phyloP scores from a whole-genome alignment of 78 protist genomes.

The Planoprotostelium fungivorum region DNA sequence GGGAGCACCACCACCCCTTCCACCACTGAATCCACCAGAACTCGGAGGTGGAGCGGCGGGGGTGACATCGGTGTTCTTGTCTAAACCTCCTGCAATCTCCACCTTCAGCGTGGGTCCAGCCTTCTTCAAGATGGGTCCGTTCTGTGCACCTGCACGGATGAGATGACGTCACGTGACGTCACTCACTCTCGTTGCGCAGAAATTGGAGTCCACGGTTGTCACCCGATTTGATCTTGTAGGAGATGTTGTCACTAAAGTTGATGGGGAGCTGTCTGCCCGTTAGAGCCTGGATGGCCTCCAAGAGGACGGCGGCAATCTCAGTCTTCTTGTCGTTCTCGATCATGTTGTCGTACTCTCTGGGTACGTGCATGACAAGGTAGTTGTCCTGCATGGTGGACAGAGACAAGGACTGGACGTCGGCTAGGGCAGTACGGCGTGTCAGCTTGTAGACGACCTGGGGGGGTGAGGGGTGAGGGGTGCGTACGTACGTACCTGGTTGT shows the following conservation, averaged over 20 bases:
- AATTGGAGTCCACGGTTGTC: conserved; percentile 39
- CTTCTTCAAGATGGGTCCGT: conserved; percentile 27
- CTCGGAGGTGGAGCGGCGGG: background rate
- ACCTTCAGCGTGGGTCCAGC: conserved; percentile 48
- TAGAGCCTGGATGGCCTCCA: conserved; percentile 35
- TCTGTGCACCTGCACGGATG: conserved; percentile 1
- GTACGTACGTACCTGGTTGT: conserved; percentile 20
- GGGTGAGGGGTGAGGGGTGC: background rate
- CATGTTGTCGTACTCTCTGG: conserved; percentile 52
- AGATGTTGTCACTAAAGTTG: conserved; percentile 40
- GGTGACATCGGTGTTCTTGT: conserved; percentile 60
- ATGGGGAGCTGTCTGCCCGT: conserved; percentile 34
- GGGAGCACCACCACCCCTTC: conserved; percentile 5
- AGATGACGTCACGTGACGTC: background rate
- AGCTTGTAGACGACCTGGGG: conserved; percentile 10
- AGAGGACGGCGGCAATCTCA: conserved; percentile 38
- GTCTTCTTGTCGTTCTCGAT: conserved; percentile 70
- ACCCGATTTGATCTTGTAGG: conserved; percentile 45
- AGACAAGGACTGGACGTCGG: conserved; percentile 36
- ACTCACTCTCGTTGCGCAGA: conserved; percentile 14
- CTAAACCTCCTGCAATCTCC: conserved; percentile 47
- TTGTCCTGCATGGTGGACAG: conserved; percentile 40
- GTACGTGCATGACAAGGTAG: conserved; percentile 47
- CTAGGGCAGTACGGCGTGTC: conserved; percentile 19
- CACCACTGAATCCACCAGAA: background rate